Evolutionary conservation across 2,329 filamentous ascomycete genomes (phyloP).

Genomic region (Pseudogymnoascus sp.): DNA sequence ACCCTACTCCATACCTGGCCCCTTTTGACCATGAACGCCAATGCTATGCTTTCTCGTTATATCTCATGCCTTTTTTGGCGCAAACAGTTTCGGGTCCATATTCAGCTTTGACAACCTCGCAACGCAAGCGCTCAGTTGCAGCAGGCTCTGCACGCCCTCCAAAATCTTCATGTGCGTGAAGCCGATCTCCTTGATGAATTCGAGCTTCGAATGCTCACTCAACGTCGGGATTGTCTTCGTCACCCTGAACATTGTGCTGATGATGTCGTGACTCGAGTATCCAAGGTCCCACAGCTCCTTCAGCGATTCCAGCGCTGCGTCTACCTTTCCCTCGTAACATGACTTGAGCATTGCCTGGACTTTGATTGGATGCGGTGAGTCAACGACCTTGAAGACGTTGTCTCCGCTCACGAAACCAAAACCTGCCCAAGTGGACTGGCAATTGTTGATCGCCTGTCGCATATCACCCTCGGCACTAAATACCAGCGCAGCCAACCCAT

Average conservation of each 20-base stretch:
- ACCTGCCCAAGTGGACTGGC: conserved; percentile 86
- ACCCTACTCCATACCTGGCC: not conserved
- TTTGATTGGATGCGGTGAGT: conserved; percentile 94
- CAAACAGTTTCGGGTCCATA: conserved; percentile 83
- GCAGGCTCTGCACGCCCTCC: conserved; percentile 91
- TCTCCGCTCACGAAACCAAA: conserved; percentile 97
- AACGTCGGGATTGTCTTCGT: conserved; percentile 91
- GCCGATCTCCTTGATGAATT: conserved; percentile 97
- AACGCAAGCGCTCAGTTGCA: conserved; percentile 89
- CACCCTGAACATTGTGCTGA: conserved; percentile 98
- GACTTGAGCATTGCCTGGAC: conserved; percentile 98
- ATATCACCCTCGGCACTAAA: conserved; percentile 98
- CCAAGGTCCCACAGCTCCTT: conserved; percentile 91
- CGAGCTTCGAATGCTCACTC: conserved; percentile 89
- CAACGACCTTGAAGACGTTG: conserved; percentile 96
- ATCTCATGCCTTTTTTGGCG: conserved; percentile 13
- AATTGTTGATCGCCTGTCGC: conserved; percentile 97
- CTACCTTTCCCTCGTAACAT: conserved; percentile 86
- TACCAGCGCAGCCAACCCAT: conserved; percentile 89
- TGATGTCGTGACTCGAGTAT: conserved; percentile 98
- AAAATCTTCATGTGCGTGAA: conserved; percentile 99
- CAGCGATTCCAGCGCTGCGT: conserved; percentile 75
- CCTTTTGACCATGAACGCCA: conserved; percentile 11
- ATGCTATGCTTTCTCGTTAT: conserved; percentile 30
- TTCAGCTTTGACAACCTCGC: conserved; percentile 89